Evolutionary conservation across 2,329 filamentous ascomycete genomes (phyloP), one percentile per base, ranked within the genome.

Genomic region (Ophioceras dolichostomum): DNA sequence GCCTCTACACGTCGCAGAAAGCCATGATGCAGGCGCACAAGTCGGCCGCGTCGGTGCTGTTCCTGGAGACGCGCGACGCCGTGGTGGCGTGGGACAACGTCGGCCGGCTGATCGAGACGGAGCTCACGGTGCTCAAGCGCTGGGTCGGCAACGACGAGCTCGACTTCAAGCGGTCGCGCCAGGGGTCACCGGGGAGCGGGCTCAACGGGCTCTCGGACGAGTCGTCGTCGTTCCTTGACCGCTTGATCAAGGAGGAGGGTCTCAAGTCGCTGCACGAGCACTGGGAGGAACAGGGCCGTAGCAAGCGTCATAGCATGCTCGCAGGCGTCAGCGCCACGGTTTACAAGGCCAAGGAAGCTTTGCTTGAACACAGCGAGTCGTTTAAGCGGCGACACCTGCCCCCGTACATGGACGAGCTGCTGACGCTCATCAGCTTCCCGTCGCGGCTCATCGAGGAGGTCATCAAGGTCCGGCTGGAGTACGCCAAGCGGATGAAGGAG

Each of bases 131-230:
- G 45, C 60, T 98, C 44, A 88, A 91, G 57, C 87, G 82, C 44
- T 98, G 91, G 91, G 91, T 98, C 19, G 91, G 91, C 38, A 98
- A 98, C 52, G 79, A 88, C 27, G 88, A 94, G 52, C 72, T 98
- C 28, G 87, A 96, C 58, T 98, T 96, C 54, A 77, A 77, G 36
- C 82, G 83, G 52, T 72, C 79, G 17, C 80, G 82, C 45, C 70
- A 76, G 37, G 73, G 75, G 41, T 80, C 83, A 1, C 74, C 77
- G 2, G 71, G 69, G 42, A 75, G 75, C 42, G 10, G 17, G 31
- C 35, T 30, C 19, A 76, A 81, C 47, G 83, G 85, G 40, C 73
- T 94, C 34, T 78, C 79, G 19, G 89, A 96, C 51, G 88, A 95
- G 49, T 81, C 86, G 0, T 81, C 86, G 0, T 93, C 87, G 0